Evolutionary conservation across 2,329 filamentous ascomycete genomes (phyloP).

Genomic region (Aureobasidium sp.): DNA sequence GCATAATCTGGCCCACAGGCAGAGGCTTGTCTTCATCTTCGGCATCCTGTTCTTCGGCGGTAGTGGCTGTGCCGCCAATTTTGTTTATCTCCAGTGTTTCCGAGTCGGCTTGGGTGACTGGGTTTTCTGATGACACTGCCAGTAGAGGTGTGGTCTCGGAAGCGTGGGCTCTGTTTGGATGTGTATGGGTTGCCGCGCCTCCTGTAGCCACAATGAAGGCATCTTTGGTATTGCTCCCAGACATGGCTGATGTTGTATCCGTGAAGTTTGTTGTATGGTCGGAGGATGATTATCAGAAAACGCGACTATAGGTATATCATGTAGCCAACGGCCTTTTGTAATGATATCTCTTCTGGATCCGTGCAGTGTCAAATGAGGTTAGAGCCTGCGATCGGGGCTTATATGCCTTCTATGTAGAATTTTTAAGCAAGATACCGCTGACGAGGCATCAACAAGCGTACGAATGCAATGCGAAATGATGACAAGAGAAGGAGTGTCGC

Average conservation of each 20-base stretch:
- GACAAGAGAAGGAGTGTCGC: not conserved
- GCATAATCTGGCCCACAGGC: conserved; percentile 55
- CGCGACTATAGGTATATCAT: not conserved
- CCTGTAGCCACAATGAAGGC: not conserved
- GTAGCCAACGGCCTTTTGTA: not conserved
- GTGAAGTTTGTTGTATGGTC: not conserved
- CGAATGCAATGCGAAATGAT: not conserved
- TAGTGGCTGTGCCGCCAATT: not conserved
- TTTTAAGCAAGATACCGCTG: not conserved
- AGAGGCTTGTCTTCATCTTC: conserved; percentile 41
- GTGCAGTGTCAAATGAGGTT: not conserved
- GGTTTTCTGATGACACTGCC: conserved; percentile 1
- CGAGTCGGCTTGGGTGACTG: conserved; percentile 1
- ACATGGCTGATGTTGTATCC: not conserved
- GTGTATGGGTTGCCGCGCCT: not conserved
- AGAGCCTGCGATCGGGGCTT: not conserved
- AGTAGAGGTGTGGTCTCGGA: conserved; percentile 10
- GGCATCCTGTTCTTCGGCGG: not conserved
- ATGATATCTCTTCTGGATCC: too few relatives aligned
- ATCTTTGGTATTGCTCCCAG: not conserved
- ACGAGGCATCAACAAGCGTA: not conserved
- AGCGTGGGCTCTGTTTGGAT: not conserved
- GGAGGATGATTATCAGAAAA: not conserved
- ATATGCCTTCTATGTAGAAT: not conserved
- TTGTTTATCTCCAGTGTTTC: conserved; percentile 6